Percentiles rank a stretch among this genome's conserved stretches.
Evolutionary conservation across 352 stramenopile genomes (phyloP).

Genomic region (Pythium volutum): DNA sequence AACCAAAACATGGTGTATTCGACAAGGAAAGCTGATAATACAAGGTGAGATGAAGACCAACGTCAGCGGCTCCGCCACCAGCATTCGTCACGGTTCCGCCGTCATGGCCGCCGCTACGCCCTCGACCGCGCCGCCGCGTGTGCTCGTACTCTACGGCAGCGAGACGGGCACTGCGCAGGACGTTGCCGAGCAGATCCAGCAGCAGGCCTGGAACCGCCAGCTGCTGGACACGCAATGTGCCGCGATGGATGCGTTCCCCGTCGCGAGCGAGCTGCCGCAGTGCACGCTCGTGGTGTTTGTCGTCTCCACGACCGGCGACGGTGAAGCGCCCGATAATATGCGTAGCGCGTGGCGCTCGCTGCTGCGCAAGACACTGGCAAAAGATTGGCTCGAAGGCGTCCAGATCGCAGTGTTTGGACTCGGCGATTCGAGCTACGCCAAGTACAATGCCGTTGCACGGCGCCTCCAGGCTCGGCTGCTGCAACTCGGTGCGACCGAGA

Average conservation of each 20-base stretch:
- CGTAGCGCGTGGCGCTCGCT: conserved; percentile 77
- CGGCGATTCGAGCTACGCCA: conserved; percentile 91
- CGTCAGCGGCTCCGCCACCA: background rate
- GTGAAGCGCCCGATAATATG: conserved; percentile 92
- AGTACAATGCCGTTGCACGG: conserved; percentile 90
- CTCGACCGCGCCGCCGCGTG: conserved; percentile 24
- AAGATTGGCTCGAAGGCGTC: conserved; percentile 63
- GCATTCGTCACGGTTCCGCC: background rate
- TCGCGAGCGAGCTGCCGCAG: conserved; percentile 43
- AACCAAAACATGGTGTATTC: background rate
- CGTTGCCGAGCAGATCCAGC: conserved; percentile 74
- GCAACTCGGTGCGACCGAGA: conserved; percentile 79
- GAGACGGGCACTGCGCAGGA: conserved; percentile 90
- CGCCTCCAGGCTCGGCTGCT: conserved; percentile 81
- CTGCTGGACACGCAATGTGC: conserved; percentile 49
- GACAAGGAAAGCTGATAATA: too few species aligned
- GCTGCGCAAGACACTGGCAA: conserved; percentile 76
- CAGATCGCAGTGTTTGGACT: conserved; percentile 89
- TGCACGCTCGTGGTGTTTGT: conserved; percentile 85
- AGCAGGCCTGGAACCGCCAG: conserved; percentile 55
- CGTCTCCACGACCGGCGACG: conserved; percentile 90
- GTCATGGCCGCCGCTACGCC: background rate
- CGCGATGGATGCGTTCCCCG: conserved; percentile 70
- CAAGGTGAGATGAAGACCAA: background rate
- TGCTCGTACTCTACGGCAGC: conserved; percentile 89